These are phyloP conservation scores for Blastocystis sp. DNA, from an alignment of 352 stramenopile species.

Conservation along the genomic window DNA sequence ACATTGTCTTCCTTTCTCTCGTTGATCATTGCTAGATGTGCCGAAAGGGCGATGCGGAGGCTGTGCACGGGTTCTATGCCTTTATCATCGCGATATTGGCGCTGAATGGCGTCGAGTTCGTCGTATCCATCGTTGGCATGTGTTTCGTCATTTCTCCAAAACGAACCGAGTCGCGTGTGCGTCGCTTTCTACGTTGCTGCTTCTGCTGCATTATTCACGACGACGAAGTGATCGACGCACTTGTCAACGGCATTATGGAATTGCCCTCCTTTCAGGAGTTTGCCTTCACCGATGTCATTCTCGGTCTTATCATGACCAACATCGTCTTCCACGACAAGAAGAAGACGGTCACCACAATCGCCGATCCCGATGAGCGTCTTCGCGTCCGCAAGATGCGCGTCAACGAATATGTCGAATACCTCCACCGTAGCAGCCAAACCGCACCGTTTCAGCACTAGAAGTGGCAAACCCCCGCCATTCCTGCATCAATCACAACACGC, in stretches of 20 bases:
- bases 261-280: conserved; percentile 22
- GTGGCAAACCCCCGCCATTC: no score
- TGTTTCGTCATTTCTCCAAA: conserved; percentile 18
- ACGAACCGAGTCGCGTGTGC: conserved; percentile 15
- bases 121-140: conserved; percentile 5
- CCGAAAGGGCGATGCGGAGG: background rate
- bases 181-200: background rate
- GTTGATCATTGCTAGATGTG: conserved; percentile 17
- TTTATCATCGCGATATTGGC: background rate
- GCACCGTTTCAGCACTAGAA: no score
- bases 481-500: no score
- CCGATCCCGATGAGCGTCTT: conserved; percentile 29
- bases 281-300: conserved; percentile 25
- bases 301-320: conserved; percentile 50
- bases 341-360: background rate
- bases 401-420: conserved; percentile 34
- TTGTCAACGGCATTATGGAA: conserved; percentile 33
- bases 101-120: background rate
- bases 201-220: conserved; percentile 50
- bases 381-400: conserved; percentile 34
- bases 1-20: background rate
- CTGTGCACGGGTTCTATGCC: background rate
- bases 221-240: conserved; percentile 39
- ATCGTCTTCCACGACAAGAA: conserved; percentile 57
- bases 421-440: background rate